Percentiles rank a stretch among this genome's conserved stretches.
Evolutionary conservation across 2,329 filamentous ascomycete species (phyloP).

Genomic region (Colletotrichum godetiae): DNA sequence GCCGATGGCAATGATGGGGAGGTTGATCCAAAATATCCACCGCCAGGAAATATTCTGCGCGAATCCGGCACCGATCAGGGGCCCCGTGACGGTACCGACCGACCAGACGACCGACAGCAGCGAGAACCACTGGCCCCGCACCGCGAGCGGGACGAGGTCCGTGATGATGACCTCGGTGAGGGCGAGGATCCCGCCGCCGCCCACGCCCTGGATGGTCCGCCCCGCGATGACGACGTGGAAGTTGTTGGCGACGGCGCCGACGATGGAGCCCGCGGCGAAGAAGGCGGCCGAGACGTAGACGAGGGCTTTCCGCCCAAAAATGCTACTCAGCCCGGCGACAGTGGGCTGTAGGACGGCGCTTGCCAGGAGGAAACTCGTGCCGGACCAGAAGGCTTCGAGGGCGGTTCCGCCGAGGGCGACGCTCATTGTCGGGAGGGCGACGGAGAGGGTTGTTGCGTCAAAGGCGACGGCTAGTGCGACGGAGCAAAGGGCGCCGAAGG

Average conservation of each 20-base stretch:
- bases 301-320: constrained; percentile 47
- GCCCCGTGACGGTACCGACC: constrained; percentile 65
- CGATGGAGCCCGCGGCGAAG: constrained; percentile 53
- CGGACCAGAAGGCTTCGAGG: constrained; percentile 77
- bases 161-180: constrained; percentile 59
- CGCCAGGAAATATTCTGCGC: constrained; percentile 64
- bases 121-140: constrained; percentile 53
- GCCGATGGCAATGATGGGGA: constrained; percentile 66
- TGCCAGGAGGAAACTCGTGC: constrained; percentile 76
- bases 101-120: constrained; percentile 60
- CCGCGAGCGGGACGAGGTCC: constrained; percentile 56
- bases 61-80: constrained; percentile 64
- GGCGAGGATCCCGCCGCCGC: constrained; percentile 61
- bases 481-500: constrained; percentile 62
- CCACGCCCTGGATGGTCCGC: constrained; percentile 63
- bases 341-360: constrained; percentile 70
- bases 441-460: constrained; percentile 72
- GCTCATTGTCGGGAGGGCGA: constrained; percentile 65
- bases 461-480: constrained; percentile 72
- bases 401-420: constrained; percentile 62
- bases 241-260: constrained; percentile 47
- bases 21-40: constrained; percentile 75
- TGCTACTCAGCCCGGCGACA: constrained; percentile 49
- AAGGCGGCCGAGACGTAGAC: constrained; percentile 45
- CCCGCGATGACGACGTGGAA: constrained; percentile 55